Base-by-base conservation (phyloP, 2,329 filamentous ascomycete genomes). In the Paracorniculantispora psalliotae region DNA sequence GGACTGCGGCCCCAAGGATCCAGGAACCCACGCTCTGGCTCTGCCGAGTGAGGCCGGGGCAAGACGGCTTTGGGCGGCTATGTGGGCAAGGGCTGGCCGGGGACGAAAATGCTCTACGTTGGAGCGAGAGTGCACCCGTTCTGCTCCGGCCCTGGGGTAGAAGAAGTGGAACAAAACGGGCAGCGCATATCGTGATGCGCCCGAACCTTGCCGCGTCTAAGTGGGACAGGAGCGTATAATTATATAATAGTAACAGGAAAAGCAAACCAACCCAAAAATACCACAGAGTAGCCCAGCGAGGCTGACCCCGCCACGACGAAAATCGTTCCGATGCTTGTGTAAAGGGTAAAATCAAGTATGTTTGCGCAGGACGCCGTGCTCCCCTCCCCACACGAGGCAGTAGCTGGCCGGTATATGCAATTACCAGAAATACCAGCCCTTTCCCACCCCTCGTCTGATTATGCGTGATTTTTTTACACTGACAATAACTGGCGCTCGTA, bases 191-290 rank as follows among this genome's bases (percentile, higher is more conserved):
- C 57, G 49, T 59, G 57, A 59, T 53, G 57, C 48, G 49, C 57
- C 57, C 57, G 57, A 59, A 59, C 49, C 23, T 47, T 55, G 50
- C 57, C 57, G 57, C 57, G 51, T 53, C 57, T 54, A 59, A 59
- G 57, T 59, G 57, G 57, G 57, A 59, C 57, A 26, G 41, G n/a
- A 54, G 56, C 51, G 57, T 55, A 55, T 50, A 55, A 59, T 43
- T 41, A 59, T 59, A 41, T 59, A 55, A 41, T 59, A 55, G 50
- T 59, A 59, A 55, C 26, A 49, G 35, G 23, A 53, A 53, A n/a
- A n/a, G n/a, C n/a, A n/a, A n/a, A n/a, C n/a, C n/a, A n/a, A 48
- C 15, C n/a, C 25, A 39, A 54, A 23, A 7, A 30, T 5, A 17
- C 13, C n/a, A 48, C 3, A 39, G 10, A 26, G n/a, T n/a, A n/a